A percentile compares a stretch with the other conserved stretches of the same genome.
Evolutionary conservation across 1,139 yeast species (phyloP).

Genomic region (Diutina scorzettiae): DNA sequence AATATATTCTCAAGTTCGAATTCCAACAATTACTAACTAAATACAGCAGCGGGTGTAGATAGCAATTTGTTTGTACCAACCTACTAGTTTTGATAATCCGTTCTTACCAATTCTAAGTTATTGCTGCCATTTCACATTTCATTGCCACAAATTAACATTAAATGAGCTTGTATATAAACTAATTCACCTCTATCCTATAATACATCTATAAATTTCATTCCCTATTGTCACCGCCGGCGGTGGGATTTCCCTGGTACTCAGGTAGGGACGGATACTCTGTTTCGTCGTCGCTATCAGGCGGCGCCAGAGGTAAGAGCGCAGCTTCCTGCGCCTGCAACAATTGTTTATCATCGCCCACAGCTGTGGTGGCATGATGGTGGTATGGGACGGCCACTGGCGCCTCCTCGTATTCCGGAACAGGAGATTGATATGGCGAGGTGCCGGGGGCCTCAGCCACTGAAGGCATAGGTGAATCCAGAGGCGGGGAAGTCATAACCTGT

Average conservation of each 20-base stretch:
- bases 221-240: slow-evolving; percentile 3
- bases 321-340: not conserved
- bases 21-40: too few relatives aligned
- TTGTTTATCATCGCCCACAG: not conserved
- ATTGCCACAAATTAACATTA: too few relatives aligned
- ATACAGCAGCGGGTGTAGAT: too few relatives aligned
- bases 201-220: not conserved
- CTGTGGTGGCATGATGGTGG: not conserved
- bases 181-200: too few relatives aligned
- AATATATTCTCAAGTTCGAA: too few relatives aligned
- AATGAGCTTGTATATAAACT: too few relatives aligned
- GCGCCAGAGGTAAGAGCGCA: slow-evolving; percentile 3
- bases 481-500: not conserved
- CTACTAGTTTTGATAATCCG: too few relatives aligned
- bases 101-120: too few relatives aligned
- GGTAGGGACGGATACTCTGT: not conserved
- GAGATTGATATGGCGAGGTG: not conserved
- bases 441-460: not conserved
- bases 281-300: slow-evolving; percentile 2
- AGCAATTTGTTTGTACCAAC: too few relatives aligned
- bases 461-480: not conserved
- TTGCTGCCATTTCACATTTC: too few relatives aligned
- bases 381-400: not conserved
- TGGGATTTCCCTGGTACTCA: not conserved
- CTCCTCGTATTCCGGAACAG: not conserved